phyloP scores from a whole-genome alignment of 2,329 filamentous ascomycete species.

The Trichophyton rubrum region DNA sequence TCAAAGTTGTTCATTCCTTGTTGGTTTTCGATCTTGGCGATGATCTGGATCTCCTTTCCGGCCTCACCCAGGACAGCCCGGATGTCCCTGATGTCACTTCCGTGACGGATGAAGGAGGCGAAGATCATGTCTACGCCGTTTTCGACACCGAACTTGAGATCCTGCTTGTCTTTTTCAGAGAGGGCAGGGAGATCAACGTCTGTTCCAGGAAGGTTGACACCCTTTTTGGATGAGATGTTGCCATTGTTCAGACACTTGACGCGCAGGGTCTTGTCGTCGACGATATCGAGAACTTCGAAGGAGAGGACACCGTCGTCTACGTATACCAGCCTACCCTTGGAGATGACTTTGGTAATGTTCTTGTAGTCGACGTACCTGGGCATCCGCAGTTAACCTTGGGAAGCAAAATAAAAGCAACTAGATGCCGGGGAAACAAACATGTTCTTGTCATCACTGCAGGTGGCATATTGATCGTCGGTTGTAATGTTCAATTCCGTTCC shows the following conservation, averaged over 20 bases:
- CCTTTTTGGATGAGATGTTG: conserved; percentile 97
- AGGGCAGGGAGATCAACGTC: conserved; percentile 95
- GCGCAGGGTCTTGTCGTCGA: conserved; percentile 79
- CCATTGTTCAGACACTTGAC: conserved; percentile 90
- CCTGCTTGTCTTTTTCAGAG: conserved; percentile 94
- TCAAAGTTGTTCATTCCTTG: conserved; percentile 99
- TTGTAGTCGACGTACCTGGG: conserved; percentile 92
- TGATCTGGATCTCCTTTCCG: conserved; percentile 95
- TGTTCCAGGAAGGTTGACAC: conserved; percentile 97
- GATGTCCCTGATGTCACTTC: conserved; percentile 85
- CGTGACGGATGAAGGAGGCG: conserved; percentile 92
- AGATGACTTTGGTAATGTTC: conserved; percentile 98
- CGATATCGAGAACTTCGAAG: conserved; percentile 79
- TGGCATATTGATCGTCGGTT: conserved; percentile 86
- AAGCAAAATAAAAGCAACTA: not conserved
- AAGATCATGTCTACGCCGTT: conserved; percentile 99
- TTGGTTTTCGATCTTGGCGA: conserved; percentile 99
- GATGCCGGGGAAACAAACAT: conserved; percentile 51
- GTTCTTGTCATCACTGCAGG: conserved; percentile 73
- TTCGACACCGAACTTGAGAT: conserved; percentile 92
- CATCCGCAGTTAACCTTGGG: not conserved
- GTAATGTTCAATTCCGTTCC: conserved; percentile 89
- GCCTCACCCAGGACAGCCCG: conserved; percentile 81
- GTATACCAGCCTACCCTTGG: conserved; percentile 84
- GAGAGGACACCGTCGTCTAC: conserved; percentile 97